phyloP scores from a whole-genome alignment of 2,329 filamentous ascomycete species.

The Calonectria henricotiae region DNA sequence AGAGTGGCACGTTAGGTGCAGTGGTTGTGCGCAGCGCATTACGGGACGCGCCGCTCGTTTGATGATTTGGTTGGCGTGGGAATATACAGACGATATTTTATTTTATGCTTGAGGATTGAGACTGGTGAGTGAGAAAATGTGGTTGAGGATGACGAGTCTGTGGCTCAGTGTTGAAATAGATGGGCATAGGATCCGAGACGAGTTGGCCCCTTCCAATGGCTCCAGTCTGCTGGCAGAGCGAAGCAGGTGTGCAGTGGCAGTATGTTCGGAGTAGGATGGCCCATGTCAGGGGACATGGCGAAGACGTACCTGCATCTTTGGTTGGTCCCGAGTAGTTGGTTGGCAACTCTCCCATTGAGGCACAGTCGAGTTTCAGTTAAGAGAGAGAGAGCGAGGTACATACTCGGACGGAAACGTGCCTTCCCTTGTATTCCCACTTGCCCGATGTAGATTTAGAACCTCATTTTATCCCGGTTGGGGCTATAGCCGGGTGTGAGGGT shows the following conservation, averaged over 20 bases:
- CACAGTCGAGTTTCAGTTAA: not conserved
- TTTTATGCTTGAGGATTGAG: not conserved
- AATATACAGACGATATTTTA: slow-evolving; percentile 12
- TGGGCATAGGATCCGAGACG: slow-evolving; percentile 33
- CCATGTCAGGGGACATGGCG: slow-evolving; percentile 51
- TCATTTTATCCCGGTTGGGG: not conserved
- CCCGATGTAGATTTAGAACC: slow-evolving; percentile 8
- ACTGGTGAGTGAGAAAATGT: not conserved
- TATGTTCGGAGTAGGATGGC: slow-evolving; percentile 31
- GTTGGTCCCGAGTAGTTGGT: slow-evolving; percentile 43
- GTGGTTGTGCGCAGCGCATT: slow-evolving; percentile 34
- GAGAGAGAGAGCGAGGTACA: slow-evolving; percentile 21
- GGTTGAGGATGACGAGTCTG: slow-evolving; percentile 31
- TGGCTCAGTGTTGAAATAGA: slow-evolving; percentile 33
- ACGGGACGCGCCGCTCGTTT: slow-evolving; percentile 33
- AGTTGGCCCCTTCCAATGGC: slow-evolving; percentile 11
- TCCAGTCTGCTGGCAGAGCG: slow-evolving; percentile 2
- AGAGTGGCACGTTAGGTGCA: slow-evolving; percentile 27
- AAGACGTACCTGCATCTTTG: slow-evolving; percentile 51
- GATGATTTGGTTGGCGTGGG: slow-evolving; percentile 22
- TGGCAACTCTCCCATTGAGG: not conserved
- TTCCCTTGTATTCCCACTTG: slow-evolving; percentile 32
- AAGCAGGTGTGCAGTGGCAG: slow-evolving; percentile 22
- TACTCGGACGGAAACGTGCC: slow-evolving; percentile 21
- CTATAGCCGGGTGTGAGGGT: slow-evolving; percentile 6